phyloP scores from a whole-genome alignment of 305 asterid genomes.

The Rubia peregrina region DNA sequence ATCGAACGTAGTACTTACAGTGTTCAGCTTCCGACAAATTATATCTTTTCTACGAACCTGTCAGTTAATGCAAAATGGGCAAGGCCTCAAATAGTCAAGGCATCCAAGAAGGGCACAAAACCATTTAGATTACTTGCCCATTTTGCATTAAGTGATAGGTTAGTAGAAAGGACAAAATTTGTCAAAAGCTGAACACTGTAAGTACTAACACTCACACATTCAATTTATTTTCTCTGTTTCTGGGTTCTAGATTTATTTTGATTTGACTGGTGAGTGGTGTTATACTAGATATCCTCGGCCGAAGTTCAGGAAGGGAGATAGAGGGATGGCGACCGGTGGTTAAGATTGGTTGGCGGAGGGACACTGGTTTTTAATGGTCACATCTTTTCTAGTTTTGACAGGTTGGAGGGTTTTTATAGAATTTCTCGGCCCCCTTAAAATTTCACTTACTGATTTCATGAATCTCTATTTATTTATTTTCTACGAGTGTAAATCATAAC shows the following conservation, averaged over 20 bases:
- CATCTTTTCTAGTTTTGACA: neutral
- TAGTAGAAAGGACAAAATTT: neutral
- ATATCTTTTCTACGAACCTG: too few relatives aligned
- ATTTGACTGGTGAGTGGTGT: neutral
- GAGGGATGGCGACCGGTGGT: neutral
- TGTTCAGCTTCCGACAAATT: too few relatives aligned
- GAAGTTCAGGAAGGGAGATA: neutral
- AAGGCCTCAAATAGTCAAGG: too few relatives aligned
- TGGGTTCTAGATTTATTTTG: neutral
- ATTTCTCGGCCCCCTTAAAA: neutral
- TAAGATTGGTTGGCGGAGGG: neutral
- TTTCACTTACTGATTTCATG: neutral
- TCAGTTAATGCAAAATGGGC: too few relatives aligned
- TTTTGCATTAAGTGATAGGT: conserved; percentile 24
- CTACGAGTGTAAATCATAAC: neutral
- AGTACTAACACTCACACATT: neutral
- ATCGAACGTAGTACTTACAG: too few relatives aligned
- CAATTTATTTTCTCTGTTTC: neutral
- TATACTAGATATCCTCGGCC: neutral
- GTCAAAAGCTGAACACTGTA: neutral
- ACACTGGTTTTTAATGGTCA: neutral
- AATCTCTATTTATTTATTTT: neutral
- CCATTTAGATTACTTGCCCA: conserved; percentile 79
- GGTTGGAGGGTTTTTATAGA: neutral
- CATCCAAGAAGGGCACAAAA: conserved; percentile 49